A percentile compares a stretch with the other conserved stretches of the same genome.
Evolutionary conservation across 352 stramenopile species (phyloP).

Genomic region (Phytophthora chlamydospora): DNA sequence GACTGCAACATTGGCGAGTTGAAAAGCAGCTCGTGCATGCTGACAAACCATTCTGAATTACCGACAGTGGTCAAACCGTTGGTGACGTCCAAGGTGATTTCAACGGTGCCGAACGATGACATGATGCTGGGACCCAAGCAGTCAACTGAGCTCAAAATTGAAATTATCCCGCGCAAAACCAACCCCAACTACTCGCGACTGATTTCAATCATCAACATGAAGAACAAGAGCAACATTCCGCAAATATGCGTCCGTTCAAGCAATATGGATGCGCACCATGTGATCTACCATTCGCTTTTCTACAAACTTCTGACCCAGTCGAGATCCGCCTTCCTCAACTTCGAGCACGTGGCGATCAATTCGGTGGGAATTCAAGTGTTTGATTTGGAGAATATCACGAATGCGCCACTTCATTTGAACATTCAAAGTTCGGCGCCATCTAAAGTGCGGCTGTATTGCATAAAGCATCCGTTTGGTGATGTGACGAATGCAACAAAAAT

Average conservation of each 20-base stretch:
- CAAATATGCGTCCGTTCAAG: conserved; percentile 89
- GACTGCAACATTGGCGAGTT: conserved; percentile 92
- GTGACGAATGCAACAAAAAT: conserved; percentile 25
- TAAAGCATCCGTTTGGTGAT: conserved; percentile 55
- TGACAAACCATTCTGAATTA: conserved; percentile 91
- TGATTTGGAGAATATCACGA: conserved; percentile 90
- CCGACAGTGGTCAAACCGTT: conserved; percentile 87
- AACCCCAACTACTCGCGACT: conserved; percentile 90
- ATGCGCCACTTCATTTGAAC: conserved; percentile 76
- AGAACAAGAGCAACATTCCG: conserved; percentile 86
- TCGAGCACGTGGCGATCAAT: conserved; percentile 88
- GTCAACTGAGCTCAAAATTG: conserved; percentile 87
- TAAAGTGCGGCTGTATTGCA: conserved; percentile 77
- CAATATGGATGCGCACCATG: conserved; percentile 92
- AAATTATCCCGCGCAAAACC: conserved; percentile 90
- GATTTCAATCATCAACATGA: conserved; percentile 89
- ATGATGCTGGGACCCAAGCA: conserved; percentile 89
- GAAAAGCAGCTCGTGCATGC: conserved; percentile 84
- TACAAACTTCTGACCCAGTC: conserved; percentile 90
- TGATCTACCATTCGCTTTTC: conserved; percentile 92
- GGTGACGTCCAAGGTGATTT: conserved; percentile 91
- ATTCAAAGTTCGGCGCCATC: conserved; percentile 77
- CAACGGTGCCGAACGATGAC: conserved; percentile 88
- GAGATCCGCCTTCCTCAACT: conserved; percentile 87
- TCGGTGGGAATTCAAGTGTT: conserved; percentile 88